Base-by-base conservation (phyloP, 164 flowering plant genomes). In the Tinospora cordifolia region DNA sequence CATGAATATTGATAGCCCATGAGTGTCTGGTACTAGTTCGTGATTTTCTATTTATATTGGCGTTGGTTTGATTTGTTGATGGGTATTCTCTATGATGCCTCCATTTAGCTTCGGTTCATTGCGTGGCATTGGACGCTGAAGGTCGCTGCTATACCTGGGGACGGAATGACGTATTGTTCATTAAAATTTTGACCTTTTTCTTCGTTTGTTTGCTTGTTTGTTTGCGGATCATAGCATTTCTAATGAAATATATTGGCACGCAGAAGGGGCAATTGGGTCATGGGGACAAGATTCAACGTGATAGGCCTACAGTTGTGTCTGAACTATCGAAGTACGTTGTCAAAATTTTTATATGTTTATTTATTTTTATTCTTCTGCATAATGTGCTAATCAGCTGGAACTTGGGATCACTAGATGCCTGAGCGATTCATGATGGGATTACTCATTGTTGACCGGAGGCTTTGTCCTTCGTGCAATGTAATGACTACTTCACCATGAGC, bases 101-200 rank as follows among this genome's bases (percentile, higher is more conserved):
- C 27, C 40, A n/a, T 78, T 83, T 72, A 95, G 98, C 80, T 11
- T 92, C 99, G 6, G 87, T 87, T 75, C 99, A 95, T 76, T 92
- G 98, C 67, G 92, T 95, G 78, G 99, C 99, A 1, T 81, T 95
- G 88, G 99, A 95, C 80, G 93, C 84, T 40, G 90, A 90, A 71
- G 99, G 99, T 30, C 92, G 94, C 27, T 91, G 96, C 80, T 95
- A 92, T 74, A 95, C 99, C 0, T 95, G 99, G 99, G 99, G 99
- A 39, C 84, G 96, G 58, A 95, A 95, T 77, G 93, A 90, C 87
- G 99, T 79, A 81, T 71, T 74, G 80, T 70, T 80, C 12, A 15
- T 38, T 14, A 11, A 54, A 36, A 24, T 22, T 65, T 14, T n/a
- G 1, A n/a, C 2, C 58, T 57, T 25, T 58, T 21, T 3, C 51